Evolutionary conservation across 1,284 basidiomycete species (phyloP), one percentile per base, ranked within the genome.

Genomic region (Schizopora paradoxa): DNA sequence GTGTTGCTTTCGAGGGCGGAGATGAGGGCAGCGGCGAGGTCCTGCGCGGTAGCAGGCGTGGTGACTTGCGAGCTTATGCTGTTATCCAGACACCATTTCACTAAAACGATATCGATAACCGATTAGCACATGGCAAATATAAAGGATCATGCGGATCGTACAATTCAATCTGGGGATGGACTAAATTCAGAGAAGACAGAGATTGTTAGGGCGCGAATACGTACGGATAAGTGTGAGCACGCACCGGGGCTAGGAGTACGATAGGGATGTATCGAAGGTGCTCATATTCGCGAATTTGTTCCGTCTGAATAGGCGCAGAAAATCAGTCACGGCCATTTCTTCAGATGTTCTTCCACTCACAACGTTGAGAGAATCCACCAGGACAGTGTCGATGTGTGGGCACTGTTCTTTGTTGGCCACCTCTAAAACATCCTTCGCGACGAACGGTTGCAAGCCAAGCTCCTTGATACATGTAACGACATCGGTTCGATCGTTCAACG

Each of bases 261-360:
- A 97, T 89, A 1, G 96, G 96, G 53, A 99, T 96, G 62, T 98
- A 98, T 41, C 95, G 79, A 47, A 99, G 69, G 61, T 97, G 91
- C 61, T 99, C 96, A 54, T 91, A 81, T 58, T 95, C 92, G 44
- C 95, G 77, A 54, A 99, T 74, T 56, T 78, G 81, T 59, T 96
- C 90, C 5, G 89, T 91, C 87, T 91, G 53, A 16, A 37, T 16
- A 36, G 34, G 11, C 29, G 34, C 21, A 23, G 8, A 35, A 10
- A 7, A 41, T 28, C 32, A 35, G 27, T 36, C 19, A 45, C 10
- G 21, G 36, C 52, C 41, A 43, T 31, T 18, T 14, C 18, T n/a
- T 10, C 6, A 43, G 53, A 48, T 48, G 42, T 50, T 32, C 43
- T 14, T 13, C 4, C 13, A 81, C 86, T 57, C 63, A 95, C 92